phyloP scores from a whole-genome alignment of 1,284 basidiomycete species.

The Vanrija sp. region DNA sequence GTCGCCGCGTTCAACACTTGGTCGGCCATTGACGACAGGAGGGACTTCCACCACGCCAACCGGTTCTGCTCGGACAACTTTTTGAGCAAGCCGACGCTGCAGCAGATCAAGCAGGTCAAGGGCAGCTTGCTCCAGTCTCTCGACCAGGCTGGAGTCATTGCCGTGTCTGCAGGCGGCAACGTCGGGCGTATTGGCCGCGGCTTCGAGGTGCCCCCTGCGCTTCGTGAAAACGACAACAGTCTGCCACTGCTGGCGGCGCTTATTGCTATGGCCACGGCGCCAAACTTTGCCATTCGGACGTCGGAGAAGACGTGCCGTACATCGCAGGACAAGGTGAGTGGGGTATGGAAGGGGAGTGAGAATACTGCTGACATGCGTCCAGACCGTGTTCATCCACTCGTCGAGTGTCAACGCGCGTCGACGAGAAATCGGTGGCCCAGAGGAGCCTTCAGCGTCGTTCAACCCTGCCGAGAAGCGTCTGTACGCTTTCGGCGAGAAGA shows the following conservation, averaged over 20 bases:
- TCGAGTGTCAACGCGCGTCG: conserved; percentile 81
- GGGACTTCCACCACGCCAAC: conserved; percentile 63
- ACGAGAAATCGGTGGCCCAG: conserved; percentile 54
- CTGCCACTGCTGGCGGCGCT: conserved; percentile 78
- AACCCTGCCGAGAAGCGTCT: conserved; percentile 66
- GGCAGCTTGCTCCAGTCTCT: conserved; percentile 73
- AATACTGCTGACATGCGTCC: neutral
- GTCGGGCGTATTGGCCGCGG: conserved; percentile 23
- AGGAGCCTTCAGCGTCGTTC: conserved; percentile 49
- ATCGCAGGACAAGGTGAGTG: conserved; percentile 74
- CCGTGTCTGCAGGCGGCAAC: conserved; percentile 64
- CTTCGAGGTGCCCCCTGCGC: conserved; percentile 57
- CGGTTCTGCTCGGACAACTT: conserved; percentile 84
- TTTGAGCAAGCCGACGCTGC: conserved; percentile 74
- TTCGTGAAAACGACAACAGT: conserved; percentile 72
- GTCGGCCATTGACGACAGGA: conserved; percentile 65
- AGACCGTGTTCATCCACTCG: conserved; percentile 62
- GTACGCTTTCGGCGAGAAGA: conserved; percentile 81
- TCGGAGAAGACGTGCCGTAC: conserved; percentile 72
- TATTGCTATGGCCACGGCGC: conserved; percentile 80
- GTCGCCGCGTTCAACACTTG: conserved; percentile 79
- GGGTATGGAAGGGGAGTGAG: neutral
- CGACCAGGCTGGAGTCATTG: conserved; percentile 74
- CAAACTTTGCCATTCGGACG: conserved; percentile 88
- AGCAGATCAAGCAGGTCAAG: conserved; percentile 81